Base-by-base conservation (phyloP, 441 rosid species). In the Adansonia grandidieri region DNA sequence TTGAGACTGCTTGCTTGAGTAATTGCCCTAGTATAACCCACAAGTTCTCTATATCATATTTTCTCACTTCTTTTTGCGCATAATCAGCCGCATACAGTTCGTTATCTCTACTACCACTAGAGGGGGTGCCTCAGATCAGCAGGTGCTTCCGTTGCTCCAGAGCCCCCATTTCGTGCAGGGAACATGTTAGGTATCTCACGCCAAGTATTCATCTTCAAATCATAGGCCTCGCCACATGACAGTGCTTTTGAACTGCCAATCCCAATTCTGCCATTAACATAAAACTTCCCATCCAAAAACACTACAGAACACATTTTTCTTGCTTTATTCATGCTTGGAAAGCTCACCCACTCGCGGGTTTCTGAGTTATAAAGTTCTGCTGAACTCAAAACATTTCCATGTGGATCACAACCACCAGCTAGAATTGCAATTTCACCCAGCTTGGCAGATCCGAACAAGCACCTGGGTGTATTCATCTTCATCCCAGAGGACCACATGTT, bases 301-400 rank as follows among this genome's bases (percentile, higher is more conserved):
- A 90, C 86, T 2, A 88, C 98, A 6, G 94, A 90, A 78, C 92
- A 91, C 95, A 89, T 87, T 78, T 89, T 92, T 80, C 95, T 85
- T 7, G 91, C 84, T 17, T 83, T 87, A 48, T 86, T 80, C 96
- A 92, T 89, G 83, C 65, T 82, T 0, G 94, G 93, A 58, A 94
- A 80, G 44, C 80, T 60, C 65, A 37, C 77, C 97, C 97, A 92
- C 4, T 78, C 80, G 61, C 89, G 88, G 0, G 89, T 88, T 73
- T 87, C 88, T 0, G 83, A 90, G 80, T 92, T 82, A 67, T 92
- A 93, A 78, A 90, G 85, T 88, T 93, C 96, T 0, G 89, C 92
- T 0, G 91, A 82, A 67, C 79, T 83, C 75, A 91, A 79, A 77
- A 89, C 17, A 65, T 86, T 82, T 79, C 96, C 97, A 53, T 4